phyloP scores from a whole-genome alignment of 78 protist genomes.

The Emiliania huxleyi region DNA sequence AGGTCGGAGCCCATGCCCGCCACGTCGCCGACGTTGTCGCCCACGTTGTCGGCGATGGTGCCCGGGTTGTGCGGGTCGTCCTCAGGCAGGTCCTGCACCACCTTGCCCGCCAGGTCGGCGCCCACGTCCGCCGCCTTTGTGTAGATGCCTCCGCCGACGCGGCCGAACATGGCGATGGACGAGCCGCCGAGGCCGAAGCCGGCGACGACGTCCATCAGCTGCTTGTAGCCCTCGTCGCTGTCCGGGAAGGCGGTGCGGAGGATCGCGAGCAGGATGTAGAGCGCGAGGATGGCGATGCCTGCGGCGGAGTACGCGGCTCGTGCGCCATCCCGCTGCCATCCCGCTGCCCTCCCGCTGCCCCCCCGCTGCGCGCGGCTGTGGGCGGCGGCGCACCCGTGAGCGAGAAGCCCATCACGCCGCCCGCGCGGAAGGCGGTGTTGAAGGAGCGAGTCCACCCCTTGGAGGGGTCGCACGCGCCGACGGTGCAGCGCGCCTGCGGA shows the following conservation, averaged over 20 bases:
- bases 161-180: conserved; percentile 70
- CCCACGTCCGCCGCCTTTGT: conserved; percentile 76
- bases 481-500: conserved; percentile 52
- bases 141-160: conserved; percentile 81
- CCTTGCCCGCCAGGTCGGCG: conserved; percentile 73
- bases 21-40: conserved; percentile 82
- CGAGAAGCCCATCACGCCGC: conserved; percentile 70
- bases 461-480: conserved; percentile 14
- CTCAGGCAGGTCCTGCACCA: conserved; percentile 57
- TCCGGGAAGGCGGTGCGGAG: background rate
- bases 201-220: conserved; percentile 57
- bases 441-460: conserved; percentile 38
- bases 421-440: conserved; percentile 67
- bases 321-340: too few relatives aligned
- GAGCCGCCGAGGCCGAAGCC: conserved; percentile 80
- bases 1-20: conserved; percentile 84
- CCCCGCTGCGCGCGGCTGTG: too few relatives aligned
- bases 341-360: too few relatives aligned
- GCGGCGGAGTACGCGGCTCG: too few relatives aligned
- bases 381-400: conserved; percentile 30
- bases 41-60: conserved; percentile 77
- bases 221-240: background rate
- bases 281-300: conserved; percentile 1
- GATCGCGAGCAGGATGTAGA: background rate
- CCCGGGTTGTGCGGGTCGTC: conserved; percentile 78